Percentiles rank a stretch among this genome's conserved stretches.
Evolutionary conservation across 1,284 basidiomycete species (phyloP).

Genomic region (Afroboletus lepidellus): DNA sequence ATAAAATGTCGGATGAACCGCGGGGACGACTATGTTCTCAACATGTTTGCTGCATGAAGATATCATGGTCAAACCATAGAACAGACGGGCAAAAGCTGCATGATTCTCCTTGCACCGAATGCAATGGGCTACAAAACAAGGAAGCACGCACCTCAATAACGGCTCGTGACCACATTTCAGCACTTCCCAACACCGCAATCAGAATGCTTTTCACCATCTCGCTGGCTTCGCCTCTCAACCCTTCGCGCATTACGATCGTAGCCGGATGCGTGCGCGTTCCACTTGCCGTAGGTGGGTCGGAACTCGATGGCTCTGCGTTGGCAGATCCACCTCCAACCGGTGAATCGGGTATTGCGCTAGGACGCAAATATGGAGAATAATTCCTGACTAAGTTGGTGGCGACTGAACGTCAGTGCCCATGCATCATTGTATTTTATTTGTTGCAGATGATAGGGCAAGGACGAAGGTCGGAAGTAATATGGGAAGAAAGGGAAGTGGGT

Average conservation of each 20-base stretch:
- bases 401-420: constrained; percentile 69
- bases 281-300: constrained; percentile 12
- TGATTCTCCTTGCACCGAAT: neutral
- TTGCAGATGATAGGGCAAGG: constrained; percentile 22
- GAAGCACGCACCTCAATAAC: constrained; percentile 30
- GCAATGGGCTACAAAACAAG: neutral
- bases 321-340: constrained; percentile 5
- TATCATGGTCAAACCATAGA: neutral
- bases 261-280: constrained; percentile 64
- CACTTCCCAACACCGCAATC: constrained; percentile 37
- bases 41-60: neutral
- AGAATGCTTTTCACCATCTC: constrained; percentile 71
- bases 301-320: constrained; percentile 1
- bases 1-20: neutral
- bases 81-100: neutral
- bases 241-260: constrained; percentile 62
- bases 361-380: constrained; percentile 80
- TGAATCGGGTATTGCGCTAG: constrained; percentile 32
- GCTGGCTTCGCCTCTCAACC: constrained; percentile 56
- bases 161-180: constrained; percentile 25
- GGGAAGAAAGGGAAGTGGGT: constrained; percentile 28
- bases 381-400: constrained; percentile 84
- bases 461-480: constrained; percentile 23
- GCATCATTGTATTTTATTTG: constrained; percentile 23
- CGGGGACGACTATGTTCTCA: neutral